Base-by-base conservation (phyloP, 305 asterid genomes). In the Lippia alba region DNA sequence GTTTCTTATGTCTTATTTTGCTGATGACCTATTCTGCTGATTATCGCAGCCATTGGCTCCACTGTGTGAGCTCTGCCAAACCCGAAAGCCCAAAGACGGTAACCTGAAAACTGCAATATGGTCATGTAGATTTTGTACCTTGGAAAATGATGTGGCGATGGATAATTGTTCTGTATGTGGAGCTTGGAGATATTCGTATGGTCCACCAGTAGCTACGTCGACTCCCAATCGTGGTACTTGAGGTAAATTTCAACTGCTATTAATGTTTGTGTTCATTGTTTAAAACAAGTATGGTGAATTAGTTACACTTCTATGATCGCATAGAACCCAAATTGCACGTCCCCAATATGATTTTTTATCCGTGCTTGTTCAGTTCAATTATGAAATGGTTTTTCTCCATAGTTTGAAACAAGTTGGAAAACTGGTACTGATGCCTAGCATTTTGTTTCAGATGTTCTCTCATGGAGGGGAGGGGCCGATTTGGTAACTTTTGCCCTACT, bases 121-220 rank as follows among this genome's bases (percentile, higher is more conserved):
- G 99, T 80, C 91, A 36, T 94, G 99, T 81, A 86, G 75, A 78
- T 81, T 89, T 75, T 94, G 96, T 64, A 91, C 96, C 3, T 80
- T 81, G 69, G 94, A 89, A 74, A 94, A 94, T 70, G 80, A 76
- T 67, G 74, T 70, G 72, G 78, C 79, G 81, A 69, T 71, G 70
- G 97, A 88, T 48, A 85, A 82, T 74, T 94, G 99, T 73, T 70
- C 71, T 12, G 91, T 80, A 24, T 94, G 97, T 73, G 96, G 80
- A 65, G 78, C 94, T 17, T 89, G 96, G 96, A 88, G 93, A 83
- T 91, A 86, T 67, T 88, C 97, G 45, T 80, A 76, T 69, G 94
- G 96, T 17, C 80, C 89, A 20, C 96, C 92, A 53, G 69, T 85
- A 53, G 85, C 90, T 64, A 15, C 86, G 61, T 50, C 80, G 33